Conservation (phyloP, 1,284 basidiomycete species). For the Uromyces viciae-fabae region DNA sequence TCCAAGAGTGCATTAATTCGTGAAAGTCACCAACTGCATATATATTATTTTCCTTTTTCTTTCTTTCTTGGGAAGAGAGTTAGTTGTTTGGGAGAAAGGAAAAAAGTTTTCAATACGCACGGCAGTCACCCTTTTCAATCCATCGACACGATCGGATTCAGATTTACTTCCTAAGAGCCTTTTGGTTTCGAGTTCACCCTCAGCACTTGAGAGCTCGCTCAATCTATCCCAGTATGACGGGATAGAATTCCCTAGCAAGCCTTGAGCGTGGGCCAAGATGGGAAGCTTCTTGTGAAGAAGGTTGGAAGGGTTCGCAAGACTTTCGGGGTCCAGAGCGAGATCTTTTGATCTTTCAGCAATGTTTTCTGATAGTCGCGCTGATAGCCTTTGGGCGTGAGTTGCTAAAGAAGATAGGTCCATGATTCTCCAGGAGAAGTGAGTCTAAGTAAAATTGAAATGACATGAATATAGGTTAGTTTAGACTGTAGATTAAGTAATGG, state of each 20-base stretch:
- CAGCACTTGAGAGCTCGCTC: conserved; percentile 24
- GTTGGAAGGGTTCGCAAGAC: conserved; percentile 23
- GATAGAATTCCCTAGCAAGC: conserved; percentile 12
- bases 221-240: conserved; percentile 28
- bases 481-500: no score
- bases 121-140: conserved; percentile 86
- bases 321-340: conserved; percentile 39
- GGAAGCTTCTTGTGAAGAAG: conserved; percentile 31
- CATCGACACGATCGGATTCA: conserved; percentile 83
- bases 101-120: no score
- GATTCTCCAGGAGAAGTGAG: not conserved
- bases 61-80: no score
- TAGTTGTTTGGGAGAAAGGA: no score
- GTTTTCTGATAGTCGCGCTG: conserved; percentile 40
- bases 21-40: no score
- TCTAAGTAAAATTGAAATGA: not conserved
- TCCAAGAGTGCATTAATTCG: not conserved
- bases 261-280: conserved; percentile 34
- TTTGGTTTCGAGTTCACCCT: conserved; percentile 62
- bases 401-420: conserved; percentile 42
- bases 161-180: conserved; percentile 78
- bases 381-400: conserved; percentile 41
- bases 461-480: not conserved
- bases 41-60: no score
- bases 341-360: conserved; percentile 40